Evolutionary conservation across 768 basidiomycete genomes (phyloP).

Genomic region (Tulasnella sp.): DNA sequence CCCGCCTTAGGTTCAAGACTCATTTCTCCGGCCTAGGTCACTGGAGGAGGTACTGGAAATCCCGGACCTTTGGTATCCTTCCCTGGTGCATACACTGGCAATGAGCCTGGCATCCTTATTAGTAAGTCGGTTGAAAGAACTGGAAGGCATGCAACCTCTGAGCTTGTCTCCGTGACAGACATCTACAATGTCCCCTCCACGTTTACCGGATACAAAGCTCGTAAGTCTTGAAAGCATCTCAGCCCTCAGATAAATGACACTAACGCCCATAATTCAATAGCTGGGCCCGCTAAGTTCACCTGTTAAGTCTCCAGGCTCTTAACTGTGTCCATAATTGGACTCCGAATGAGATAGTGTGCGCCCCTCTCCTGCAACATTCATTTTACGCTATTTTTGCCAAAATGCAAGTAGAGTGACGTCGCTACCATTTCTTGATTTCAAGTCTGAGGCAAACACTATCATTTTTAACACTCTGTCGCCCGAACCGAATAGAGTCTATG

Average conservation of each 20-base stretch:
- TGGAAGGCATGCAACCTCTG: slow-evolving; percentile 16
- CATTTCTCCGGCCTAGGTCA: slow-evolving; percentile 34
- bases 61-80: slow-evolving; percentile 21
- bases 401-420: no score
- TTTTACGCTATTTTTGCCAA: no score
- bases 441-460: no score
- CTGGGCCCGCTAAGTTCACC: slow-evolving; percentile 7
- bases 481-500: no score
- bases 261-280: not conserved
- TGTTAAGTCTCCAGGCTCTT: no score
- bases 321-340: no score
- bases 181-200: slow-evolving; percentile 28
- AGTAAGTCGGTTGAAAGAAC: slow-evolving; percentile 42
- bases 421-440: no score
- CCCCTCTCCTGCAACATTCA: no score
- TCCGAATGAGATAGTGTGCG: no score
- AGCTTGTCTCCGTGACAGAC: not conserved
- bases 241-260: slow-evolving; percentile 36
- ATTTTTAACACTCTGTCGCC: no score
- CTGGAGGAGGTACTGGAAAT: slow-evolving; percentile 36
- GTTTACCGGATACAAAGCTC: slow-evolving; percentile 20
- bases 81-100: slow-evolving; percentile 38
- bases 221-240: slow-evolving; percentile 29
- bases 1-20: no score
- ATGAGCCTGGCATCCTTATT: slow-evolving; percentile 39